Base-by-base conservation (phyloP, 495 filamentous ascomycete genomes). In the Penicillium waksmanii region DNA sequence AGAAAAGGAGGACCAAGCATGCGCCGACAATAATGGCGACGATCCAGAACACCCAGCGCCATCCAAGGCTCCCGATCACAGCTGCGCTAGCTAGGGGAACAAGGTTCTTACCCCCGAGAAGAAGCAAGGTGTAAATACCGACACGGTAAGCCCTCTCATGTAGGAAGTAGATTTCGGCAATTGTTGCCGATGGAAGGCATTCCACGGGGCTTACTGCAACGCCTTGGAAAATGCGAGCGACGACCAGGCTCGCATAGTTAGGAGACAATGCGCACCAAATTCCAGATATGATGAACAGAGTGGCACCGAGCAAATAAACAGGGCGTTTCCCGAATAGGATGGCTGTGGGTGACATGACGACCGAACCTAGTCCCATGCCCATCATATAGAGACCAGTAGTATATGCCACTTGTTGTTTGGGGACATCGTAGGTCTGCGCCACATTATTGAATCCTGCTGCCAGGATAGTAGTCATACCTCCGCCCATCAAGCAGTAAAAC, bases 331-430 rank as follows among this genome's bases (percentile, higher is more conserved):
- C 95, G 59, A 76, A 96, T 0, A 97, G 70, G 58, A 97, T 97
- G 10, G 95, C 95, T 0, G 95, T 97, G 5, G 95, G 95, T 3
- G 90, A 94, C 66, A 89, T 86, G 47, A 97, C 66, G 12, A 96
- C 84, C 18, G 86, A 92, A 5, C 94, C 94, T 2, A 97, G 57
- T 2, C 94, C 95, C 21, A 97, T 78, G 2, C 95, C 95, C 84
- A 96, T 79, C 95, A 98, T 98, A 71, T 92, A 97, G 13, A 98
- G 74, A 0, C 95, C 95, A 1, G 95, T 97, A 1, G 95, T 97
- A 44, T 95, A 85, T 1, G 95, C 89, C 35, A 97, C 93, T 60
- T 83, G 71, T 31, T 91, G 81, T 13, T 89, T 86, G 5, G 84
- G 80, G 13, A 97, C 87, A 57, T 82, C 60, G 66, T 90, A 97